phyloP scores from a whole-genome alignment of 2,329 filamentous ascomycete species.

The Ceratocystiopsis sp. region DNA sequence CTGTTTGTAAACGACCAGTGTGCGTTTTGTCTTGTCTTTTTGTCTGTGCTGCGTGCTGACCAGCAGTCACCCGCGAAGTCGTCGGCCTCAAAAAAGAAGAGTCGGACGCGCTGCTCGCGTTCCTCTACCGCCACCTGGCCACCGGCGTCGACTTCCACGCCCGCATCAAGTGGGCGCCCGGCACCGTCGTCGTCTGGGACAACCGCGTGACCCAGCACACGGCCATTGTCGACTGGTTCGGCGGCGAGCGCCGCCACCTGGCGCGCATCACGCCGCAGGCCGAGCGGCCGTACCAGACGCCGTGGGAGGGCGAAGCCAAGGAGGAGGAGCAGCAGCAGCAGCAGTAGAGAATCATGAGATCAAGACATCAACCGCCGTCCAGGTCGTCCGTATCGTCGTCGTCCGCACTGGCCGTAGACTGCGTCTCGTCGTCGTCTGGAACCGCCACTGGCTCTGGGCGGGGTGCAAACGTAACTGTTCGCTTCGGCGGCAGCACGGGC shows the following conservation, averaged over 20 bases:
- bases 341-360: too few relatives aligned
- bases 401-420: not conserved
- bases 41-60: too few relatives aligned
- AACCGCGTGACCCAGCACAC: slow-evolving; percentile 67
- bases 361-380: not conserved
- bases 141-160: slow-evolving; percentile 55
- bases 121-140: slow-evolving; percentile 60
- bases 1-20: slow-evolving; percentile 71
- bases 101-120: slow-evolving; percentile 59
- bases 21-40: slow-evolving; percentile 23
- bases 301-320: slow-evolving; percentile 20
- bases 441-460: too few relatives aligned
- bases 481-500: not conserved
- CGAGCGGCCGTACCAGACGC: slow-evolving; percentile 58
- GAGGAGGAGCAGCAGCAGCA: too few relatives aligned
- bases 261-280: slow-evolving; percentile 72
- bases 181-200: slow-evolving; percentile 78
- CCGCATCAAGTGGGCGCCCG: slow-evolving; percentile 58
- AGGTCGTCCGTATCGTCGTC: not conserved
- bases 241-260: slow-evolving; percentile 60
- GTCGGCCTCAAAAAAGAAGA: slow-evolving; percentile 78
- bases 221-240: slow-evolving; percentile 52
- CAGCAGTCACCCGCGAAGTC: slow-evolving; percentile 51
- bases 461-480: too few relatives aligned
- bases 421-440: not conserved